A percentile compares a stretch with the other conserved stretches of the same genome.
phyloP scores from a whole-genome alignment of 306 rosid species.

The Prosopis cineraria region DNA sequence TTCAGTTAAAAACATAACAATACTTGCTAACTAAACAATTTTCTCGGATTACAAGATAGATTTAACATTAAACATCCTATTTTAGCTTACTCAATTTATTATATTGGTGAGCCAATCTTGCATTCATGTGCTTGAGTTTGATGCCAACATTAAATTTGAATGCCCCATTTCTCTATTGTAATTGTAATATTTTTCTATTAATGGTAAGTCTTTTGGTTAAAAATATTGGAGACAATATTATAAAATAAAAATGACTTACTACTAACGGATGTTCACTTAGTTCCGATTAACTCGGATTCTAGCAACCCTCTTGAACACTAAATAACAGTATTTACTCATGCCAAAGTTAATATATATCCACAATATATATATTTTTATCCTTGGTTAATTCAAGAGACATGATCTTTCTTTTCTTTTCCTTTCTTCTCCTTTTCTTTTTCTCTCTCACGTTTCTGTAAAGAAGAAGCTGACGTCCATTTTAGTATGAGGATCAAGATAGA shows the following conservation, averaged over 20 bases:
- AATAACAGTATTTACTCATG: background rate
- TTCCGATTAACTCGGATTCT: background rate
- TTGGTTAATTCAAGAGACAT: background rate
- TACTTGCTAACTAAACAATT: too few species aligned
- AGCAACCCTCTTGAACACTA: background rate
- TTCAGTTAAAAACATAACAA: too few species aligned
- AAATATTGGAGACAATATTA: background rate
- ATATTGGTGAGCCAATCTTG: too few species aligned
- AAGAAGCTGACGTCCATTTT: background rate
- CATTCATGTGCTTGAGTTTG: too few species aligned
- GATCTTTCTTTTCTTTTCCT: background rate
- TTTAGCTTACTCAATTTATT: too few species aligned
- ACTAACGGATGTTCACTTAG: background rate
- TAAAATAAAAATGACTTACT: background rate
- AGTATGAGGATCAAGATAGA: constrained; percentile 44
- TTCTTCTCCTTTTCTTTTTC: background rate
- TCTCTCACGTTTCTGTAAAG: constrained; percentile 11
- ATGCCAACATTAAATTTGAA: too few species aligned
- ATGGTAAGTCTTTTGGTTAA: background rate
- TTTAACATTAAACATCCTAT: too few species aligned
- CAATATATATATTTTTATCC: too few species aligned
- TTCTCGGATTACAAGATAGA: too few species aligned
- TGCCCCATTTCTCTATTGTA: background rate
- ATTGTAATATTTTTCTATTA: background rate
- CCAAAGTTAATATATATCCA: background rate